Evolutionary conservation across 2,329 filamentous ascomycete genomes (phyloP), one percentile per base, ranked within the genome.

Genomic region (Alternaria angustiovoidea): DNA sequence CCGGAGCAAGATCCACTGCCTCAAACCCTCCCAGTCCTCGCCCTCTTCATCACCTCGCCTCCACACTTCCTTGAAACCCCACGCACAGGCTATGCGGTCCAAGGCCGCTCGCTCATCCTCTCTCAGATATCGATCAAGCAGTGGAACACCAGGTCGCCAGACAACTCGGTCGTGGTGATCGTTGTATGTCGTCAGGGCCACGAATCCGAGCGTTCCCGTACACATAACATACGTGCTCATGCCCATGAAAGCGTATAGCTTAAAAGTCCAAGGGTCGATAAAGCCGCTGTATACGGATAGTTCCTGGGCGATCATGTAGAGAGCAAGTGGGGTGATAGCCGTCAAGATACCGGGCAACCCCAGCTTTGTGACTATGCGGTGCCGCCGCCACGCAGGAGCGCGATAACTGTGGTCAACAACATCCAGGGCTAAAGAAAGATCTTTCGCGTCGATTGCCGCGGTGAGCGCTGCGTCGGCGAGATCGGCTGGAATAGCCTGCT

Each of bases 151-250:
- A 0, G 88, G 88, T 8, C 90, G 85, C 95, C 95, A 99, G 2
- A 92, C 94, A 5, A 98, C 93, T 20, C 95, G 88, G 72, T 91
- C 89, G 92, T 97, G 97, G 79, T 98, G 93, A 77, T 98, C 94
- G 79, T 97, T 97, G 61, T 90, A 85, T 34, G 94, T 97, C 26
- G 92, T 89, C 60, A 96, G 83, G 8, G 94, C 93, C 38, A 98
- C 88, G 42, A 95, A 81, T 3, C 94, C 95, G 54, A 98, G 87
- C 9, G 90, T 92, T 4, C 88, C 89, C 5, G 93, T 93, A 64
- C 93, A 92, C 20, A 88, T 86, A 42, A 96, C 84, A 77, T 98
- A 99, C 7, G 93, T 91, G 62, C 94, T 81, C 51, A 95, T 91
- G 12, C 92, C 94, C 0, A 87, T 87, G 74, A 96, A 93, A 5